Base-by-base conservation (phyloP, 1,139 yeast genomes). In the Blastobotrys elegans region DNA sequence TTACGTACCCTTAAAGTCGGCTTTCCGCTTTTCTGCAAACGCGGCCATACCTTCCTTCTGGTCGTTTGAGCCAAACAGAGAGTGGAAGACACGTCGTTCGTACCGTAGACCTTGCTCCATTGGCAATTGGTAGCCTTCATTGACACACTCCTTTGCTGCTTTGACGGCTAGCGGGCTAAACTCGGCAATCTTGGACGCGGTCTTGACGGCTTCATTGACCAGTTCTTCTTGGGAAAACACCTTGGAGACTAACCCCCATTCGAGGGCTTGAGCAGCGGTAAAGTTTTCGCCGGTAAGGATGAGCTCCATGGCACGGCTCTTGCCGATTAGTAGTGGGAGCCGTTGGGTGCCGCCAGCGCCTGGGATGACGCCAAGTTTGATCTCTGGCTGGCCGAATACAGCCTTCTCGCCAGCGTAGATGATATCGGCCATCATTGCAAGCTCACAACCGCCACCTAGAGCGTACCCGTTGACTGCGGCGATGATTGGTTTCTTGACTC, bases 291-390 rank as follows among this genome's bases (percentile, higher is more conserved):
- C 79, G 13, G 79, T 74, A 37, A 75, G 63, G 40, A 74, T 70
- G 39, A 66, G 55, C 55, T 75, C 79, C 71, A 72, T 72, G 22
- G 80, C 77, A 36, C 67, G 64, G 21, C 74, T 62, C 62, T 74
- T 74, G 29, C 80, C 80, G 53, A 75, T 67, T 20, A 74, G 69
- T 44, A 69, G 62, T 26, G 73, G 65, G 42, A 75, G 65, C 32
- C 79, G 65, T 60, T 75, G 79, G 6, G 79, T 70, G 21, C 78
- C 79, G 22, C 79, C 79, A 17, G 76, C 77, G 4, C 80, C 80
- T 30, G 80, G 80, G 43, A 75, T 69, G 33, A 74, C 68, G 4
- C 80, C 80, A 13, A 75, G 65, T 53, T 72, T 72, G 59, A 75
- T 73, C 56, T 75, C 80, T 21, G 80, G 80, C 58, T 75, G 79